phyloP scores from a whole-genome alignment of 2,329 filamentous ascomycete species.

The Aphanoascus verrucosus region DNA sequence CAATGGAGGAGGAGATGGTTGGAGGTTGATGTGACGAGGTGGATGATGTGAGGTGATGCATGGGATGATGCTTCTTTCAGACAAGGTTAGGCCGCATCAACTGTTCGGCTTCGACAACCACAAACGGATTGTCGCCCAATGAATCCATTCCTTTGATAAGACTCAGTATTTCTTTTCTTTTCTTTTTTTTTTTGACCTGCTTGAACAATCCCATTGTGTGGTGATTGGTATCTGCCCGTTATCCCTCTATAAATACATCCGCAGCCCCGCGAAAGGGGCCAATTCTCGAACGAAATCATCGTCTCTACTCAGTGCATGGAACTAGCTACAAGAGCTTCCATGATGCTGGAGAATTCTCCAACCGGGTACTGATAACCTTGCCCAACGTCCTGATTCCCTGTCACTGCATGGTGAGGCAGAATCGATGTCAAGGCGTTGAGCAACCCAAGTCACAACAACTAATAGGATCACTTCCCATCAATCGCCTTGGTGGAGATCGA shows the following conservation, averaged over 20 bases:
- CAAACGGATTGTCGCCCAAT: conserved; percentile 3
- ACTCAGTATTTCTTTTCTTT: not conserved
- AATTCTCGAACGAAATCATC: too few relatives aligned
- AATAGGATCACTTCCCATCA: conserved; percentile 8
- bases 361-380: not conserved
- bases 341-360: too few relatives aligned
- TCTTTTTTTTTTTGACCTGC: not conserved
- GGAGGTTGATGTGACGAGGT: not conserved
- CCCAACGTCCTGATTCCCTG: conserved; percentile 7
- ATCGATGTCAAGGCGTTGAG: conserved; percentile 9
- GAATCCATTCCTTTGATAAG: not conserved
- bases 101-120: not conserved
- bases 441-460: conserved; percentile 4
- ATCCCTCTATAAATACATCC: too few relatives aligned
- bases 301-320: too few relatives aligned
- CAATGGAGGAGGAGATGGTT: not conserved
- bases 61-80: conserved; percentile 5
- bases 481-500: conserved; percentile 2
- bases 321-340: too few relatives aligned
- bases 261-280: too few relatives aligned
- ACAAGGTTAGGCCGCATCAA: conserved; percentile 7
- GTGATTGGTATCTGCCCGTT: not conserved
- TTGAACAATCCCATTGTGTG: conserved; percentile 4
- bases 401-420: conserved; percentile 12
- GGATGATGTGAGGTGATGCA: conserved; percentile 12